Evolutionary conservation across 495 filamentous ascomycete genomes (phyloP).

Genomic region (Elasticomyces elasticus): DNA sequence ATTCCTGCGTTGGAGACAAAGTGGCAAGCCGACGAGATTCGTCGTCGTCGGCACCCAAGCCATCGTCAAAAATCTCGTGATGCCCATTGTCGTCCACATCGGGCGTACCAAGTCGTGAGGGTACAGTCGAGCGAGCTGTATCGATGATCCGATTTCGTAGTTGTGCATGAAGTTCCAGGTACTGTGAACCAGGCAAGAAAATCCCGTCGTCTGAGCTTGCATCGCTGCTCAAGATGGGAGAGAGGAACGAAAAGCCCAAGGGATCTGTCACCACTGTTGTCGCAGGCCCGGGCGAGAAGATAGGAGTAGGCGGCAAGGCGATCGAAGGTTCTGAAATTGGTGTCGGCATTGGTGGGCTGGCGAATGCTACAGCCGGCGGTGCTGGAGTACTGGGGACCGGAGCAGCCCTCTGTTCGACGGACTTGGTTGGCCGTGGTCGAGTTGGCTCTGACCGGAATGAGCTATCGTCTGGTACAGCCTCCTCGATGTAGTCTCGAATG

Average conservation of each 20-base stretch:
- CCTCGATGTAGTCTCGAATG: slow-evolving; percentile 12
- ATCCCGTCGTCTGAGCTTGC: slow-evolving; percentile 12
- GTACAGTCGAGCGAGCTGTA: slow-evolving; percentile 12
- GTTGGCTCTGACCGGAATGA: not conserved
- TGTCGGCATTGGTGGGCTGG: not conserved
- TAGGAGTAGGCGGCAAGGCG: not conserved
- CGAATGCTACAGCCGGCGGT: not conserved
- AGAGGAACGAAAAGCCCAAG: not conserved
- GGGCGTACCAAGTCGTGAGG: not conserved
- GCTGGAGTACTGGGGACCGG: not conserved
- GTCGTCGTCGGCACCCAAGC: not conserved
- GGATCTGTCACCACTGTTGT: not conserved
- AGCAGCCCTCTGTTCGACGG: not conserved
- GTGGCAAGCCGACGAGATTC: slow-evolving; percentile 2
- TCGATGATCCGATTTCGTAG: slow-evolving; percentile 12
- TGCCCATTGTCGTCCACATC: not conserved
- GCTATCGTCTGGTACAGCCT: not conserved
- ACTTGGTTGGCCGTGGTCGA: not conserved
- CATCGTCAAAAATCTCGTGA: not conserved
- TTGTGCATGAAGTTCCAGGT: slow-evolving; percentile 13
- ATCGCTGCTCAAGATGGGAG: not conserved
- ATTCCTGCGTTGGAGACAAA: slow-evolving; percentile 6
- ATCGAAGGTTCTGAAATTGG: not conserved
- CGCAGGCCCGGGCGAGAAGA: not conserved
- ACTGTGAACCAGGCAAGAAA: slow-evolving; percentile 14